Conservation (phyloP, 805 yeast genomes). For the Metschnikowia amazonensis region DNA sequence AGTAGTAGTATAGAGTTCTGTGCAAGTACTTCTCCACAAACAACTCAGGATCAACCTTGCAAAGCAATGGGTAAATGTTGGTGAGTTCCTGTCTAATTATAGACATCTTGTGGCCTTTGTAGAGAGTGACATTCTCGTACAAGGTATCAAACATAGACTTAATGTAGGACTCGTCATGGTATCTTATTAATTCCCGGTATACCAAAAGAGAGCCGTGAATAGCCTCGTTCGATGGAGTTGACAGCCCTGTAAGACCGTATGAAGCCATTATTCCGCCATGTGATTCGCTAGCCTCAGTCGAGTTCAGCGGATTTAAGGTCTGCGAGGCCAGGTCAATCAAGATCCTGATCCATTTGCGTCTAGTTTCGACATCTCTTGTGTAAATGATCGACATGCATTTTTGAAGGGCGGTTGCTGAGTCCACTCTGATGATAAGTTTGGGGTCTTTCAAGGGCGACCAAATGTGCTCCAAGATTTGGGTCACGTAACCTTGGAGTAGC, state of each 20-base stretch:
- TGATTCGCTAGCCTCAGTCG: conserved; percentile 10
- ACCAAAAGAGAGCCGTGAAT: conserved; percentile 87
- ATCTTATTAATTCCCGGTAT: conserved; percentile 68
- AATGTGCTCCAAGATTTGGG: conserved; percentile 72
- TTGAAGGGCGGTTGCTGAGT: conserved; percentile 78
- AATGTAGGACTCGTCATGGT: conserved; percentile 68
- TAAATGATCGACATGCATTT: conserved; percentile 76
- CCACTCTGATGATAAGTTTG: conserved; percentile 69
- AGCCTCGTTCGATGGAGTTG: conserved; percentile 48
- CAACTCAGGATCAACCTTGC: conserved; percentile 67
- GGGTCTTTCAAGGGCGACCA: conserved; percentile 87
- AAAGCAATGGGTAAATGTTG: conserved; percentile 75
- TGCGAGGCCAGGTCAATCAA: conserved; percentile 64
- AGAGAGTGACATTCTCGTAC: conserved; percentile 67
- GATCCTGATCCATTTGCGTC: conserved; percentile 71
- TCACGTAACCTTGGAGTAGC: conserved; percentile 69
- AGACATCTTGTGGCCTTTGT: conserved; percentile 72
- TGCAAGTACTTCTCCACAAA: conserved; percentile 83
- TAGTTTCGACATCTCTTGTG: conserved; percentile 66
- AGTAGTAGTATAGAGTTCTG: conserved; percentile 68
- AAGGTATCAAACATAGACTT: conserved; percentile 69
- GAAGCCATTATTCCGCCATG: conserved; percentile 6
- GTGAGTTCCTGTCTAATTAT: conserved; percentile 83
- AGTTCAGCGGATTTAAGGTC: conserved; percentile 40
- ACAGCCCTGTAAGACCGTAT: conserved; percentile 9